These are phyloP conservation scores for Diatrype stigma DNA, from an alignment of 2,329 filamentous ascomycete species.

Conservation along the genomic window DNA sequence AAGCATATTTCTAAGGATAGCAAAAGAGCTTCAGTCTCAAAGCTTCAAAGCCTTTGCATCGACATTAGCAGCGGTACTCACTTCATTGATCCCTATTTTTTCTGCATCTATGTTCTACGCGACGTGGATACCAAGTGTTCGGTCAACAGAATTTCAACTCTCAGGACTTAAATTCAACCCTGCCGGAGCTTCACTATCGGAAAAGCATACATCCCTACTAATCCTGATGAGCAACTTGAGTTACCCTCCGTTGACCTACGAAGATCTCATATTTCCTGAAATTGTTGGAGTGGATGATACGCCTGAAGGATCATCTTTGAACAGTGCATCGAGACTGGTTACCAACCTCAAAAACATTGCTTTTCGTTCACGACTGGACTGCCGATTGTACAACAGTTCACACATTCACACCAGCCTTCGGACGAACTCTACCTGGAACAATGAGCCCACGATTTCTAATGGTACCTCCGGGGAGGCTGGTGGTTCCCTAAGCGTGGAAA, in stretches of 20 bases:
- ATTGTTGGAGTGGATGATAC: not conserved
- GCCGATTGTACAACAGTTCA: too few species aligned
- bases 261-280: conserved; percentile 22
- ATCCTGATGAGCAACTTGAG: conserved; percentile 31
- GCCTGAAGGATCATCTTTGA: not conserved
- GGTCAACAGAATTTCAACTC: too few species aligned
- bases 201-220: conserved; percentile 31
- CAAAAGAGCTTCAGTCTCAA: too few species aligned
- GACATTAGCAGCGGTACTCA: not conserved
- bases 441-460: too few species aligned
- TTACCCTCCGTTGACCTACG: conserved; percentile 34
- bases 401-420: too few species aligned
- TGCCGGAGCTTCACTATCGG: not conserved
- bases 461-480: too few species aligned
- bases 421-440: too few species aligned
- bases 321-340: too few species aligned
- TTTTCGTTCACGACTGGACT: too few species aligned
- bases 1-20: too few species aligned
- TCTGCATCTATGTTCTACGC: conserved; percentile 4
- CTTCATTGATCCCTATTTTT: conserved; percentile 6
- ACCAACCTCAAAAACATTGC: too few species aligned
- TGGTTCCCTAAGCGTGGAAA: too few species aligned
- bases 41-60: conserved; percentile 2
- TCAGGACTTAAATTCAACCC: not conserved
- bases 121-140: not conserved